Evolutionary conservation across 352 stramenopile species (phyloP).

Genomic region (Plasmopara muralis): DNA sequence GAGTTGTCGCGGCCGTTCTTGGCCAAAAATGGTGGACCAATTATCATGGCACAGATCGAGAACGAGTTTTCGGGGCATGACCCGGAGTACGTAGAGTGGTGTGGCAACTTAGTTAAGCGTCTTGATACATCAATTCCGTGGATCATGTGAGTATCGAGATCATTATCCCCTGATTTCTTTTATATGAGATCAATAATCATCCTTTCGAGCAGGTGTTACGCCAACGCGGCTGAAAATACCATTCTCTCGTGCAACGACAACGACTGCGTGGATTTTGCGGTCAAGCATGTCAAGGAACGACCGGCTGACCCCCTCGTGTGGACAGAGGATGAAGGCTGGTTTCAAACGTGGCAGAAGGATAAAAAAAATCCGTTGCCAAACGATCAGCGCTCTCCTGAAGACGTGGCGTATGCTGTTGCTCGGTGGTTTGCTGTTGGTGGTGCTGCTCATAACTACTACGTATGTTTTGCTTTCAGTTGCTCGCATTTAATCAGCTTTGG

Average conservation of each 20-base stretch:
- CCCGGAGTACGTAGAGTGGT: slow-evolving; percentile 47
- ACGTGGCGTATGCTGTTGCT: slow-evolving; percentile 55
- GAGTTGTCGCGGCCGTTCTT: slow-evolving; percentile 56
- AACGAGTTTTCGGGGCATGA: slow-evolving; percentile 57
- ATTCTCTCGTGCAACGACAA: slow-evolving; percentile 61
- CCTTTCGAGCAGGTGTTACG: slow-evolving; percentile 36
- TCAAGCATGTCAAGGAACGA: slow-evolving; percentile 32
- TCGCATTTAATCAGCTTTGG: neutral
- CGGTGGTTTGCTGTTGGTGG: slow-evolving; percentile 64
- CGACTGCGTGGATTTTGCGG: slow-evolving; percentile 59
- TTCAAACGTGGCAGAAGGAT: slow-evolving; percentile 49
- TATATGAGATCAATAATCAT: neutral
- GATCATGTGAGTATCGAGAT: slow-evolving; percentile 47
- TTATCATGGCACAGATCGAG: slow-evolving; percentile 71
- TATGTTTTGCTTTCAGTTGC: slow-evolving; percentile 17
- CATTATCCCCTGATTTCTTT: neutral
- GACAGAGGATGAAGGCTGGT: slow-evolving; percentile 75
- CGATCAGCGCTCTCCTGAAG: slow-evolving; percentile 40
- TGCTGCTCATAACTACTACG: slow-evolving; percentile 65
- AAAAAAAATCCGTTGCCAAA: slow-evolving; percentile 25
- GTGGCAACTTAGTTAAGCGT: slow-evolving; percentile 37
- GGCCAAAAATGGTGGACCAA: slow-evolving; percentile 52
- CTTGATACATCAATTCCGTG: slow-evolving; percentile 61
- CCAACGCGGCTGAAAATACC: slow-evolving; percentile 54
- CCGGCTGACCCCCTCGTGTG: slow-evolving; percentile 54